Percentiles rank a stretch among this genome's conserved stretches.
phyloP scores from a whole-genome alignment of 2,329 filamentous ascomycete species.

The Alternaria infectoria region DNA sequence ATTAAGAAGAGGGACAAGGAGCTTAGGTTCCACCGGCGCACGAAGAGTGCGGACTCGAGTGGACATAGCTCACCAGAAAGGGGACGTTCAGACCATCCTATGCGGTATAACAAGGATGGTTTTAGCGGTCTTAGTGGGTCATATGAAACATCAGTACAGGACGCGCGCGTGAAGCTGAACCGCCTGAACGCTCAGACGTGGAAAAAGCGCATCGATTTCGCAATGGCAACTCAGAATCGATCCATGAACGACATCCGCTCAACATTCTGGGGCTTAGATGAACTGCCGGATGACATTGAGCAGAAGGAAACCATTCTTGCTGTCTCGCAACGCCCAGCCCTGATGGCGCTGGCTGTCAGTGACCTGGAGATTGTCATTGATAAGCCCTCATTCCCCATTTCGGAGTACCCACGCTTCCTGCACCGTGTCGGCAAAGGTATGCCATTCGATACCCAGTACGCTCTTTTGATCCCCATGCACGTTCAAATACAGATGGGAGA shows the following conservation, averaged over 20 bases:
- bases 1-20: conserved; percentile 41
- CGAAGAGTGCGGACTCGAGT: conserved; percentile 46
- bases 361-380: conserved; percentile 87
- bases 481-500: conserved; percentile 90
- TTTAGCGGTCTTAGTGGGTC: conserved; percentile 73
- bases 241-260: conserved; percentile 80
- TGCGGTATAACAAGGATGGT: conserved; percentile 80
- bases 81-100: conserved; percentile 53
- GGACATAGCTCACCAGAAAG: conserved; percentile 34
- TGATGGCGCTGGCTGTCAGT: conserved; percentile 80
- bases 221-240: conserved; percentile 70
- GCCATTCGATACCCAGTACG: conserved; percentile 88
- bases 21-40: conserved; percentile 45
- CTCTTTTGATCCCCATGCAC: conserved; percentile 87
- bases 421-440: conserved; percentile 95
- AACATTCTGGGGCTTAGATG: conserved; percentile 81
- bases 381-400: conserved; percentile 88
- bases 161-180: conserved; percentile 77
- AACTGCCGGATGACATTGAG: conserved; percentile 79
- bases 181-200: conserved; percentile 86
- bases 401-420: conserved; percentile 82
- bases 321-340: conserved; percentile 80
- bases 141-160: conserved; percentile 74
- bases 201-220: conserved; percentile 86
- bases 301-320: conserved; percentile 85